Base-by-base conservation (phyloP, 2,329 filamentous ascomycete species). In the Aspergillus udagawae region DNA sequence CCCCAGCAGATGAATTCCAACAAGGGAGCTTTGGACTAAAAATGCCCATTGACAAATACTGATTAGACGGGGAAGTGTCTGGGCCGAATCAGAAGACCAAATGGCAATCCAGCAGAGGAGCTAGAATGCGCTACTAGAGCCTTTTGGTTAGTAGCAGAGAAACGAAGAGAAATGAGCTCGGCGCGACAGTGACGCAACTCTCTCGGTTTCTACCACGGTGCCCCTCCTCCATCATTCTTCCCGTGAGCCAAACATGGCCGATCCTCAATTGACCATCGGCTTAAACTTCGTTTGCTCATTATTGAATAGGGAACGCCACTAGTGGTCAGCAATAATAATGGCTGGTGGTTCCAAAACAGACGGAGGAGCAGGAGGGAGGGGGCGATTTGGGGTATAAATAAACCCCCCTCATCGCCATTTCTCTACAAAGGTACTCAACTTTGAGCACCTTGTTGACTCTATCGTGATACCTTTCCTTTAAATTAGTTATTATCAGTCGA, bases 381-480 rank as follows among this genome's bases (percentile, higher is more conserved):
- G 28, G 25, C 21, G n/a, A 9, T 21, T 12, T 6, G 20, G 23
- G 5, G 23, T 21, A 52, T 27, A 38, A 25, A 38, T 52, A 42
- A 21, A 6, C 9, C 9, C 47, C 32, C 32, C 91, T 92, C 77
- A 93, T 90, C 47, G 88, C 85, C 52, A 85, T 92, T 65, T 92
- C 89, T 49, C 88, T 90, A 35, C 80, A 28, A 35, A 51, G 42
- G 42, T 45, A 12, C 42, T 45, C 42, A 45, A 45, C 42, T 12
- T 20, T 45, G 42, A 45, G 42, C 42, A 45, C 42, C 42, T 23
- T 45, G 42, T 45, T 45, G 42, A 20, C 21, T 20, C 21, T 45
- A 23, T 23, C 8, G 20, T 45, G 9, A 45, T 45, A 45, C 42
- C 20, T 45, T 45, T 94, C 25, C 90, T 90, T 9, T 45, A 54